Percentiles rank a stretch among this genome's conserved stretches.
phyloP scores from a whole-genome alignment of 2,329 filamentous ascomycete species.

The Penicillium sp. region DNA sequence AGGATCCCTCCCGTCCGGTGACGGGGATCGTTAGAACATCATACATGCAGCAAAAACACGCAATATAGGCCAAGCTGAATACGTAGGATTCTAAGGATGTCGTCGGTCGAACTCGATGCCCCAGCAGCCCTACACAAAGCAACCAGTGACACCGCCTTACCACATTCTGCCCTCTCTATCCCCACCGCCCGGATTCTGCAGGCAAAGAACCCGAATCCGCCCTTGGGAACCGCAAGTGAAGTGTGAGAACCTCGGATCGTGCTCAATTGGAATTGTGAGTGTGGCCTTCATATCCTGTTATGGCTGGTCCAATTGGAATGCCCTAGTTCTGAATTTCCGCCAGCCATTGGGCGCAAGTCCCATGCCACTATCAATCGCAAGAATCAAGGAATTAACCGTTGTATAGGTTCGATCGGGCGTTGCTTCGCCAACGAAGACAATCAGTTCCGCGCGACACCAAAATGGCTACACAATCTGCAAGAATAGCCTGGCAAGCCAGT shows the following conservation, averaged over 20 bases:
- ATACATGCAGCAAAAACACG: too few relatives aligned
- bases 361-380: constrained; percentile 3
- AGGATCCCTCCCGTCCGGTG: too few relatives aligned
- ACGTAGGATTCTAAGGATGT: too few relatives aligned
- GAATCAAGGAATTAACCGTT: constrained; percentile 13
- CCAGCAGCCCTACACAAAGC: too few relatives aligned
- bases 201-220: constrained; percentile 19
- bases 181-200: constrained; percentile 16
- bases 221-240: constrained; percentile 20
- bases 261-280: constrained; percentile 22
- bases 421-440: constrained; percentile 17
- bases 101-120: too few relatives aligned
- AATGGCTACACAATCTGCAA: constrained; percentile 25
- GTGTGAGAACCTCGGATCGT: constrained; percentile 21
- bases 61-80: too few relatives aligned
- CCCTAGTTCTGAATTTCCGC: background rate
- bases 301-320: background rate
- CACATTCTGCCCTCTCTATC: background rate
- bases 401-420: constrained; percentile 21
- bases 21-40: too few relatives aligned
- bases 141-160: background rate
- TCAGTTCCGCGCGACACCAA: constrained; percentile 10
- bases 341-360: background rate
- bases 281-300: background rate
- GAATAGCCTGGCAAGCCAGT: constrained; percentile 28